phyloP scores from a whole-genome alignment of 2,329 filamentous ascomycete genomes.

The Exophiala phaeomuriformis region DNA sequence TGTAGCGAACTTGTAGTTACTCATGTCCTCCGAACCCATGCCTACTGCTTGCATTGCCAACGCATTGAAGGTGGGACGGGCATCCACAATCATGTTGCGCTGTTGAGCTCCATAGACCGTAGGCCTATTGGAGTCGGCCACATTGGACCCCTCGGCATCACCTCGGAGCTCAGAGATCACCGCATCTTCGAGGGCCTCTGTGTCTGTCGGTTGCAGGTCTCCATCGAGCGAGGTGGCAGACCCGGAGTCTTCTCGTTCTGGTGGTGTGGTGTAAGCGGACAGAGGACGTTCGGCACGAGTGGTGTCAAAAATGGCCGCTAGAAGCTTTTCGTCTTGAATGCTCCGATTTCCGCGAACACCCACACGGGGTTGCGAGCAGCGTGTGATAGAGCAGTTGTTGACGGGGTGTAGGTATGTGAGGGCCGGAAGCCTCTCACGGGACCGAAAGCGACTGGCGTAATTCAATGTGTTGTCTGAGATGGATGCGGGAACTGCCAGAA shows the following conservation, averaged over 20 bases:
- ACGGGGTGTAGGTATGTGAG: conserved; percentile 92
- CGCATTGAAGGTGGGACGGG: conserved; percentile 87
- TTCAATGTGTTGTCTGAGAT: conserved; percentile 98
- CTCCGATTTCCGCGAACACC: conserved; percentile 82
- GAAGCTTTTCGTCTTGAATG: conserved; percentile 89
- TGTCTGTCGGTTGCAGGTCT: conserved; percentile 51
- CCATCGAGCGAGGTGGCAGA: conserved; percentile 47
- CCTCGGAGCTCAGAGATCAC: conserved; percentile 50
- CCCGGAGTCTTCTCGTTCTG: conserved; percentile 37
- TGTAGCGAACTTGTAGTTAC: conserved; percentile 84
- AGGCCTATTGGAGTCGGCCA: conserved; percentile 42
- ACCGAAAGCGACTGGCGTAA: conserved; percentile 84
- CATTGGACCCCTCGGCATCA: conserved; percentile 47
- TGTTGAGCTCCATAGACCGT: conserved; percentile 86
- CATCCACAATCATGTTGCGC: conserved; percentile 90
- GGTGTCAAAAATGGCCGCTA: conserved; percentile 85
- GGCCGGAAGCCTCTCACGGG: conserved; percentile 77
- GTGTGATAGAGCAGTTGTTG: conserved; percentile 93
- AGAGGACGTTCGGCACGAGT: conserved; percentile 44
- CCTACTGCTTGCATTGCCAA: conserved; percentile 90
- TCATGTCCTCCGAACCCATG: conserved; percentile 94
- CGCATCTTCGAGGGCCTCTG: conserved; percentile 63
- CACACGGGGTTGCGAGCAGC: conserved; percentile 85
- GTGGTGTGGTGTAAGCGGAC: conserved; percentile 34
- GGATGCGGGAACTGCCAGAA: conserved; percentile 74